phyloP scores from a whole-genome alignment of 345 rosid genomes.

The Eucalyptus regnans region DNA sequence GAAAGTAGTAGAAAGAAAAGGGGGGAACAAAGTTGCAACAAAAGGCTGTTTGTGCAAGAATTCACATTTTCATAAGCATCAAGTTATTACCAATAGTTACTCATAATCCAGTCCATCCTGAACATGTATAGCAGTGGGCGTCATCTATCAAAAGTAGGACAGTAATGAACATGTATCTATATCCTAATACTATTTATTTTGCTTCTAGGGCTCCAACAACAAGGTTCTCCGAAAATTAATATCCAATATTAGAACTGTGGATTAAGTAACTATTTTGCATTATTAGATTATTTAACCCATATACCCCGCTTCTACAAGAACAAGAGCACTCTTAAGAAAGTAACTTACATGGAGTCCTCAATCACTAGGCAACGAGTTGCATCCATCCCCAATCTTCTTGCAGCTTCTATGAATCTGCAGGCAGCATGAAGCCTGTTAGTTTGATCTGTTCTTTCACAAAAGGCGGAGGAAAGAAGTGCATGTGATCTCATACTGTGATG shows the following conservation, averaged over 20 bases:
- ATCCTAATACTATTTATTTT: neutral
- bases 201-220: neutral
- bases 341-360: constrained; percentile 35
- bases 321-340: neutral
- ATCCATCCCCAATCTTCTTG: constrained; percentile 21
- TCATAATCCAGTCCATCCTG: neutral
- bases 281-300: neutral
- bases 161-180: neutral
- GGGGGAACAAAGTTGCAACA: neutral
- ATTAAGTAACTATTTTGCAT: neutral
- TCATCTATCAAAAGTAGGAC: neutral
- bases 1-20: neutral
- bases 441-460: neutral
- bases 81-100: neutral
- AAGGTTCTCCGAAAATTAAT: neutral
- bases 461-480: neutral
- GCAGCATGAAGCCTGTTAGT: neutral
- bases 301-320: neutral
- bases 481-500: neutral
- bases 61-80: neutral
- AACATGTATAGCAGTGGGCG: neutral
- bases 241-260: neutral
- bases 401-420: constrained; percentile 27
- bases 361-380: constrained; percentile 21
- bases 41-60: neutral